Evolutionary conservation across 495 filamentous ascomycete genomes (phyloP).

Genomic region (Daldinia decipiens): DNA sequence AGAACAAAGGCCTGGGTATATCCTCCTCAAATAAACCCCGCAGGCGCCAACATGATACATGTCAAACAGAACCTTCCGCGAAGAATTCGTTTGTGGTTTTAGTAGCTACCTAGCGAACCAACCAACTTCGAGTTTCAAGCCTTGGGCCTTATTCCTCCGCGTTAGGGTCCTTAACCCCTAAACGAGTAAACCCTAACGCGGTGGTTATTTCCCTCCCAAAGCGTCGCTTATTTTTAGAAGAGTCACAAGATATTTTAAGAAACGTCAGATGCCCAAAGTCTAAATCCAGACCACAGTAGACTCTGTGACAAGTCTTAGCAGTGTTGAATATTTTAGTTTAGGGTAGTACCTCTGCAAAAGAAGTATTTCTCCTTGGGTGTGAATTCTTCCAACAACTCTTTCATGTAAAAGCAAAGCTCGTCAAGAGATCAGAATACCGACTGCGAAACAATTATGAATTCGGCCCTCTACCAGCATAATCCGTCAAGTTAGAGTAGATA

Average conservation of each 20-base stretch:
- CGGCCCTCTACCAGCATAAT: too few species aligned
- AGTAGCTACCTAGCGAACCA: too few species aligned
- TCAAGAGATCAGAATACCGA: too few species aligned
- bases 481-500: too few species aligned
- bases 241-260: neutral
- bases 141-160: neutral
- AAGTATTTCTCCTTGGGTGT: too few species aligned
- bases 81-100: neutral
- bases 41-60: neutral
- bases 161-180: neutral
- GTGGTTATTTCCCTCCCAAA: neutral
- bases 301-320: neutral
- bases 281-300: neutral
- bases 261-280: neutral
- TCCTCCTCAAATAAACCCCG: neutral
- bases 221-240: neutral
- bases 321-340: neutral
- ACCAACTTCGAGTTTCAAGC: too few species aligned
- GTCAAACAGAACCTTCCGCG: neutral
- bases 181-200: neutral
- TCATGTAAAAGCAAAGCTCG: too few species aligned
- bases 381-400: too few species aligned
- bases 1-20: neutral
- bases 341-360: too few species aligned
- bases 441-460: too few species aligned